phyloP scores from a whole-genome alignment of 176 grass and related monocot genomes.

The Melocanna baccifera region DNA sequence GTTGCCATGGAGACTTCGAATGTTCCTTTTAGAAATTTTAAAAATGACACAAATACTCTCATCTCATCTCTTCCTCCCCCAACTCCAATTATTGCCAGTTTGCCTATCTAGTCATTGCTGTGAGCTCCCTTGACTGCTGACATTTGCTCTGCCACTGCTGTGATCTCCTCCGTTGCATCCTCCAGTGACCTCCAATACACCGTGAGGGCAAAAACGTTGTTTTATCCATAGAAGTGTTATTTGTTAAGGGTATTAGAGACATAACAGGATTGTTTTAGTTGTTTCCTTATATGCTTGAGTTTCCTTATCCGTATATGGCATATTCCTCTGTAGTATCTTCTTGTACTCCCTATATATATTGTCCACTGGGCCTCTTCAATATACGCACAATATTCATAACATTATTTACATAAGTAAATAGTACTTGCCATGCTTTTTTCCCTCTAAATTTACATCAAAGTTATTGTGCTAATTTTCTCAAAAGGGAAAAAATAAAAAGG shows the following conservation, averaged over 20 bases:
- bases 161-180: neutral
- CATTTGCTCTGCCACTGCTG: neutral
- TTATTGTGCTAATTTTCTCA: neutral
- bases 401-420: neutral
- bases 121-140: neutral
- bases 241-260: no score
- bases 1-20: neutral
- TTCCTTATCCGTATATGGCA: no score
- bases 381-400: no score
- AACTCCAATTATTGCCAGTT: neutral
- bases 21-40: neutral
- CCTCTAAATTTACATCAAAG: neutral
- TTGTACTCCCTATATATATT: no score
- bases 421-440: neutral
- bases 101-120: neutral
- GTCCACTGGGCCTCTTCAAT: no score
- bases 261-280: no score
- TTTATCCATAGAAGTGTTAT: neutral
- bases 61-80: neutral
- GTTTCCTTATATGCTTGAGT: no score
- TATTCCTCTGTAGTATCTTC: no score
- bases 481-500: neutral
- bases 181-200: neutral
- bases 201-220: neutral
- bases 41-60: neutral